Conservation (phyloP, 139 green algal species). For the Auxenochlorella pyrenoidosa region DNA sequence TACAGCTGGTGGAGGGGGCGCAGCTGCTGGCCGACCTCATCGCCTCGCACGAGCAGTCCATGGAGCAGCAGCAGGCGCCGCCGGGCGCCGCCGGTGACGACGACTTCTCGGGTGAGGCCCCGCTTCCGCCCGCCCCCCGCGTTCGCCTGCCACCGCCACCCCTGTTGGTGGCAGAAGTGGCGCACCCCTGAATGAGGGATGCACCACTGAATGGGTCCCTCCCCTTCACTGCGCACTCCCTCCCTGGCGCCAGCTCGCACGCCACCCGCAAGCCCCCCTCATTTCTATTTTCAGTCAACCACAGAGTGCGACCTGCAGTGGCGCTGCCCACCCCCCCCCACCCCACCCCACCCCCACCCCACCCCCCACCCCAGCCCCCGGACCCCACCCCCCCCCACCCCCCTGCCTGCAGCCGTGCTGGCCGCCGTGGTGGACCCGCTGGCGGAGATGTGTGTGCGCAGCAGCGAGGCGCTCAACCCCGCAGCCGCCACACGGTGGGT, state of each 20-base stretch:
- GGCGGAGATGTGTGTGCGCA: slow-evolving; percentile 65
- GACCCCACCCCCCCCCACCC: not conserved
- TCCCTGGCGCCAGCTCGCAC: too few relatives aligned
- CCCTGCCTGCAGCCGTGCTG: slow-evolving; percentile 55
- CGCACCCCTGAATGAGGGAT: too few relatives aligned
- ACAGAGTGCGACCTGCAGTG: too few relatives aligned
- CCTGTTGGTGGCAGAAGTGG: too few relatives aligned
- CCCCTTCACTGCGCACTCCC: too few relatives aligned
- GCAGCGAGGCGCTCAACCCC: slow-evolving; percentile 61
- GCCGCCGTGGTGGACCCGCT: slow-evolving; percentile 76
- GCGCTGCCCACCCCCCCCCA: not conserved
- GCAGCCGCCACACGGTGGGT: slow-evolving; percentile 48
- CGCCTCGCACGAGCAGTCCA: slow-evolving; percentile 63
- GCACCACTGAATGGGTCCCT: too few relatives aligned
- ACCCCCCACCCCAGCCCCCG: not conserved
- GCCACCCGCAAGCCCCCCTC: too few relatives aligned
- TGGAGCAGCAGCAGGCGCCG: slow-evolving; percentile 42
- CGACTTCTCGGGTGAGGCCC: slow-evolving; percentile 29
- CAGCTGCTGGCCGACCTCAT: slow-evolving; percentile 73
- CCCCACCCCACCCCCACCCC: not conserved
- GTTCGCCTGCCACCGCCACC: not conserved
- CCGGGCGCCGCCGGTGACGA: not conserved
- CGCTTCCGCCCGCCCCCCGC: not conserved
- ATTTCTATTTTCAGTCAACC: too few relatives aligned
- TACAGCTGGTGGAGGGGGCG: slow-evolving; percentile 71